Conservation (phyloP, 2,329 filamentous ascomycete genomes). For the Monilinia vaccinii-corymbosi region DNA sequence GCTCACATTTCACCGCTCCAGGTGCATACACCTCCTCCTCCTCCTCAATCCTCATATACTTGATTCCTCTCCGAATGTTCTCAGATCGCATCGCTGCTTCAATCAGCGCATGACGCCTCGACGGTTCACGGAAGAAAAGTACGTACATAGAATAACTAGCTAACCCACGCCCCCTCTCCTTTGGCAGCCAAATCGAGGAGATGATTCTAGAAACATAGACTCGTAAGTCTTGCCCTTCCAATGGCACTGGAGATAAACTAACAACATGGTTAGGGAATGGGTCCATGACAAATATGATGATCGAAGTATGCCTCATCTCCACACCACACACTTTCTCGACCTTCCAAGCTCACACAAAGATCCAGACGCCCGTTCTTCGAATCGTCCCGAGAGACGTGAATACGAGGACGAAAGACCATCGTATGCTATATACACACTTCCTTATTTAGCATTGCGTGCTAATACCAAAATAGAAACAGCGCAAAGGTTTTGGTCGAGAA, state of each 20-base stretch:
- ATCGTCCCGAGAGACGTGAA: conserved; percentile 4
- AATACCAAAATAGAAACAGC: conserved; percentile 41
- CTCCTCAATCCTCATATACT: conserved; percentile 29
- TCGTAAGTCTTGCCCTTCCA: conserved; percentile 42
- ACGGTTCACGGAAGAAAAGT: conserved; percentile 30
- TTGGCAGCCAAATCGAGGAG: conserved; percentile 48
- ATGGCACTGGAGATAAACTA: background rate
- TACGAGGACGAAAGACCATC: background rate
- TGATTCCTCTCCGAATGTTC: conserved; percentile 29
- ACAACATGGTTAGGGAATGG: conserved; percentile 59
- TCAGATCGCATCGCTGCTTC: conserved; percentile 25
- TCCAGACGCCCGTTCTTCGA: conserved; percentile 19
- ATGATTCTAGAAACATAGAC: conserved; percentile 58
- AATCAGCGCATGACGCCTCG: conserved; percentile 26
- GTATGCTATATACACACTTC: background rate
- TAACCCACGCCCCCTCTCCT: conserved; percentile 36
- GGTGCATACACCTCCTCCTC: conserved; percentile 32
- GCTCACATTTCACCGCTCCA: conserved; percentile 17
- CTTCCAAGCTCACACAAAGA: conserved; percentile 20
- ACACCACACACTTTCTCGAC: background rate
- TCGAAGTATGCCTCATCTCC: conserved; percentile 38
- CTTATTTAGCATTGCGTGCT: background rate
- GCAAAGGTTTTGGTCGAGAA: conserved; percentile 79
- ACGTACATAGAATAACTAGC: conserved; percentile 36
- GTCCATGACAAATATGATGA: conserved; percentile 87